These are phyloP conservation scores for Plasmodium malariae DNA, from an alignment of 169 alveolate species.

Conservation along the genomic window DNA sequence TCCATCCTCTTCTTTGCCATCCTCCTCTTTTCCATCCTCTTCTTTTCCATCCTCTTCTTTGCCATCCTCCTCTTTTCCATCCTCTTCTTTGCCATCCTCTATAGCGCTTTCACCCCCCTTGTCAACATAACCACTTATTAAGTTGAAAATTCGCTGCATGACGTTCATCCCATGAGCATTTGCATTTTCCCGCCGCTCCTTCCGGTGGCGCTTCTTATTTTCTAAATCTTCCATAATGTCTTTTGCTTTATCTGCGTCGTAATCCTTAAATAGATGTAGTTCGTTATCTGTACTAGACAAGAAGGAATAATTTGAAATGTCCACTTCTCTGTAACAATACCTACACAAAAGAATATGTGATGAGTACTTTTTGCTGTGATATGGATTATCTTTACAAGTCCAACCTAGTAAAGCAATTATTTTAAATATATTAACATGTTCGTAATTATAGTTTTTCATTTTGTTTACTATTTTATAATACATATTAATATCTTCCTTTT, in stretches of 20 bases:
- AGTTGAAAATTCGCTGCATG: neutral
- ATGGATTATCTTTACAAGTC: constrained; percentile 13
- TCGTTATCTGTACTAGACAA: constrained; percentile 17
- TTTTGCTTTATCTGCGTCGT: neutral
- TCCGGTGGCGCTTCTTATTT: neutral
- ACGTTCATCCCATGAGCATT: neutral
- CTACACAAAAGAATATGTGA: constrained; percentile 31
- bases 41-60: too few species aligned
- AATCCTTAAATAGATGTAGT: constrained; percentile 16
- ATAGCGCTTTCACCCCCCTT: neutral
- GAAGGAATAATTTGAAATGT: constrained; percentile 32
- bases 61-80: too few species aligned
- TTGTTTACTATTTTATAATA: constrained; percentile 41
- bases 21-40: neutral
- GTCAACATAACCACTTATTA: constrained; percentile 1
- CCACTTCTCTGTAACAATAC: constrained; percentile 61
- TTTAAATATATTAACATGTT: constrained; percentile 31
- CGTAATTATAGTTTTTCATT: constrained; percentile 23
- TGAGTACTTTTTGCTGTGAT: neutral
- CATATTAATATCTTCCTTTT: constrained; percentile 45
- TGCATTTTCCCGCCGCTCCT: neutral
- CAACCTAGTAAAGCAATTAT: constrained; percentile 49
- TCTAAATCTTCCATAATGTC: neutral
- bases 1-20: neutral
- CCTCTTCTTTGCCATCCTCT: too few species aligned